Evolutionary conservation across 805 yeast genomes (phyloP).

Genomic region (Kodamaea kaohsiungensis): DNA sequence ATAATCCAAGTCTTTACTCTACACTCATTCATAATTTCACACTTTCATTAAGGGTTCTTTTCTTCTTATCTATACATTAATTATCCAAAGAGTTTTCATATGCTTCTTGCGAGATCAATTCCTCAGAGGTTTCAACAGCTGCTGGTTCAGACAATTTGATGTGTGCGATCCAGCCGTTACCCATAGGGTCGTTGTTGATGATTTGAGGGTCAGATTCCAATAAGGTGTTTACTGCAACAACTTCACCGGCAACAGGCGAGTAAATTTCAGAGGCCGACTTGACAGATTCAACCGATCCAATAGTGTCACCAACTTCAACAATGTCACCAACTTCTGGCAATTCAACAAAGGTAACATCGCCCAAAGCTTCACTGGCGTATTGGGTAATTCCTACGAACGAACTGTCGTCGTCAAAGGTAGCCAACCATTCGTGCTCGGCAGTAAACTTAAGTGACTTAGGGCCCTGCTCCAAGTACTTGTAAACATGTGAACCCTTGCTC

Average conservation of each 20-base stretch:
- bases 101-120: conserved; percentile 53
- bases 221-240: conserved; percentile 66
- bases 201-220: conserved; percentile 73
- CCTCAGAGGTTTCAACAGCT: conserved; percentile 36
- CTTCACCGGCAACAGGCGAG: conserved; percentile 78
- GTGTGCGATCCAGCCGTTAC: conserved; percentile 91
- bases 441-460: conserved; percentile 68
- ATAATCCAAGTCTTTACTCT: no score
- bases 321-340: conserved; percentile 71
- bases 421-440: conserved; percentile 93
- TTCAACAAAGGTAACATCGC: conserved; percentile 94
- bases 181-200: conserved; percentile 87
- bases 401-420: conserved; percentile 76
- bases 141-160: conserved; percentile 53
- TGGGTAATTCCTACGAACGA: conserved; percentile 89
- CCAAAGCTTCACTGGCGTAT: conserved; percentile 94
- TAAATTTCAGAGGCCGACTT: conserved; percentile 93
- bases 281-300: conserved; percentile 94
- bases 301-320: conserved; percentile 70
- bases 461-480: conserved; percentile 40
- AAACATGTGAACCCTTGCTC: conserved; percentile 39
- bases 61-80: background rate
- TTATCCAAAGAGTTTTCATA: conserved; percentile 56
- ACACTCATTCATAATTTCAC: background rate
- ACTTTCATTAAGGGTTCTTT: conserved; percentile 27